These are phyloP conservation scores for Plectranthus barbatus DNA, from an alignment of 257 asterid genomes.

Conservation along the genomic window DNA sequence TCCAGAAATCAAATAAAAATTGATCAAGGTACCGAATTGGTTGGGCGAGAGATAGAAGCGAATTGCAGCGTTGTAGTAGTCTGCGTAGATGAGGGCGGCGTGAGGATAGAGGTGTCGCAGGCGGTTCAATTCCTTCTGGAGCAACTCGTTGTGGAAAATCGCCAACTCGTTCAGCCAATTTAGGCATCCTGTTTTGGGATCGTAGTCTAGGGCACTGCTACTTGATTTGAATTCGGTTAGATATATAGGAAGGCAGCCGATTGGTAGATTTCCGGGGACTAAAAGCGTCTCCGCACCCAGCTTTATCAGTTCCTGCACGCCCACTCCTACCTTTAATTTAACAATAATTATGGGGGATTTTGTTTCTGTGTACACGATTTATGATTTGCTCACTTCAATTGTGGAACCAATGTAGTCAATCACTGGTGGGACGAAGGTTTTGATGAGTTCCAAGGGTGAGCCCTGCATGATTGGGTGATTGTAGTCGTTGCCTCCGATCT, in stretches of 20 bases:
- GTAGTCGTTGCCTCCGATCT: slow-evolving; percentile 64
- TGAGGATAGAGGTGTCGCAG: slow-evolving; percentile 29
- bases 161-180: slow-evolving; percentile 37
- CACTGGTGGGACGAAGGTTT: slow-evolving; percentile 19
- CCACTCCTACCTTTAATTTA: neutral
- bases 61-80: slow-evolving; percentile 36
- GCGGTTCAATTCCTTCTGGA: slow-evolving; percentile 25
- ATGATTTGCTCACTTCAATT: slow-evolving; percentile 7
- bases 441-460: slow-evolving; percentile 4
- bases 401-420: slow-evolving; percentile 18
- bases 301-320: slow-evolving; percentile 34
- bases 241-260: slow-evolving; percentile 35
- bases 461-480: slow-evolving; percentile 16
- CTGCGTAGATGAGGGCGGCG: slow-evolving; percentile 36
- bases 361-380: too few relatives aligned
- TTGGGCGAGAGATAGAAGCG: slow-evolving; percentile 26
- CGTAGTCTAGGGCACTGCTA: slow-evolving; percentile 19
- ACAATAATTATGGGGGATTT: too few relatives aligned
- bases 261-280: slow-evolving; percentile 45
- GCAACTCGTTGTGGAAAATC: slow-evolving; percentile 30
- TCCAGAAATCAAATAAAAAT: neutral
- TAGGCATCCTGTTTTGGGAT: slow-evolving; percentile 42
- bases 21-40: slow-evolving; percentile 10
- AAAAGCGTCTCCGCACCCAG: slow-evolving; percentile 38
- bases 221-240: slow-evolving; percentile 17